Conservation (phyloP, 139 green algal genomes). For the Coelastrella sp. region DNA sequence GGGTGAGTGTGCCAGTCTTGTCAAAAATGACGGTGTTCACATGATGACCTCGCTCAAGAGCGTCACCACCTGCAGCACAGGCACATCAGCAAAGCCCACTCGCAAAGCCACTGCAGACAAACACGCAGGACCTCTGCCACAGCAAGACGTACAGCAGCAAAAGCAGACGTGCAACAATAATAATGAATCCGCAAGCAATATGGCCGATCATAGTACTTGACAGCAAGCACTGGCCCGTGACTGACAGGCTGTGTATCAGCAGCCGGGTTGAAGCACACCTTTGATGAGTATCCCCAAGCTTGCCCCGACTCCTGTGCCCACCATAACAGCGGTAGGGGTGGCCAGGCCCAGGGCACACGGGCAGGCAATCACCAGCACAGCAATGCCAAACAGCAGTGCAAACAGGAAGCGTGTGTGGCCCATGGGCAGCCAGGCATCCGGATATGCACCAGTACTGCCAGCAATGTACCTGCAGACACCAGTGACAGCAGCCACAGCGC, state of each 20-base stretch:
- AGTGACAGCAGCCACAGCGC: background rate
- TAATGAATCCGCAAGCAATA: background rate
- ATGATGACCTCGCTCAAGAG: conserved; percentile 60
- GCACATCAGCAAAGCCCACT: background rate
- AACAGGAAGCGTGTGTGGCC: conserved; percentile 91
- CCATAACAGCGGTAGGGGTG: conserved; percentile 99
- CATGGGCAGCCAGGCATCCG: conserved; percentile 81
- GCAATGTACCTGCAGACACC: conserved; percentile 46
- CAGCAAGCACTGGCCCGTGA: background rate
- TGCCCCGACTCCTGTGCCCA: conserved; percentile 89
- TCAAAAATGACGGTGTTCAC: conserved; percentile 92
- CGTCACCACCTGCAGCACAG: conserved; percentile 52
- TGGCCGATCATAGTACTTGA: background rate
- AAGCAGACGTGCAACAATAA: background rate
- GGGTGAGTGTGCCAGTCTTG: conserved; percentile 95
- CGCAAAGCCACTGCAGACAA: background rate
- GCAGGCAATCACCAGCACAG: conserved; percentile 98
- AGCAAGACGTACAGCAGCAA: background rate
- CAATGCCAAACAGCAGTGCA: conserved; percentile 94
- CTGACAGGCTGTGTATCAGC: background rate
- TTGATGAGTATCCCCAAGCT: conserved; percentile 96
- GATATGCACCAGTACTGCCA: conserved; percentile 43
- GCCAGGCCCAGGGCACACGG: conserved; percentile 96
- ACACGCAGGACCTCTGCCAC: no score
- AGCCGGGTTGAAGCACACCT: conserved; percentile 50